Evolutionary conservation across 805 yeast genomes (phyloP).

Genomic region (Candida montana): DNA sequence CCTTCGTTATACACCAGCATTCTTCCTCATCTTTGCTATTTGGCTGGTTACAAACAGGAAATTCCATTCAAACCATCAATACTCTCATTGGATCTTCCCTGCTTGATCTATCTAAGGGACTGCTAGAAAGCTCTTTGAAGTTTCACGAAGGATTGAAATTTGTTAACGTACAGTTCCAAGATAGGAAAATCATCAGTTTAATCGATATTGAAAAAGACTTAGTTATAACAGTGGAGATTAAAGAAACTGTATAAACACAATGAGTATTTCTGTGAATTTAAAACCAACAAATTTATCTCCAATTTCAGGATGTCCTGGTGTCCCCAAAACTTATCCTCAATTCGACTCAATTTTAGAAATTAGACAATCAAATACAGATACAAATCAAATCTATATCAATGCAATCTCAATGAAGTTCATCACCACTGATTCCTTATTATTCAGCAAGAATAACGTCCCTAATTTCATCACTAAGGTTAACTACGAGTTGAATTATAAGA

Average conservation of each 20-base stretch:
- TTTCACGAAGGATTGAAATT: slow-evolving; percentile 2
- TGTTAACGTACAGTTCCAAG: slow-evolving; percentile 4
- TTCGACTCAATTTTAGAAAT: slow-evolving; percentile 52
- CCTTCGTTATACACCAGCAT: slow-evolving; percentile 2
- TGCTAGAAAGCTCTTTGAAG: background rate
- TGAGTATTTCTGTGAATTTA: slow-evolving; percentile 26
- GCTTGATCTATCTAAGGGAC: background rate
- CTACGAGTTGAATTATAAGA: slow-evolving; percentile 31
- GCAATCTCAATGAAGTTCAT: slow-evolving; percentile 43
- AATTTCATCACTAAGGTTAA: slow-evolving; percentile 26
- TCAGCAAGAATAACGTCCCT: slow-evolving; percentile 33
- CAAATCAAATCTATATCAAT: slow-evolving; percentile 38
- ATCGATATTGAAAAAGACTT: slow-evolving; percentile 8
- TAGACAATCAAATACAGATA: slow-evolving; percentile 41
- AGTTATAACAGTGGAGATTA: slow-evolving; percentile 5
- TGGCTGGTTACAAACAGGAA: slow-evolving; percentile 6
- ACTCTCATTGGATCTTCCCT: background rate
- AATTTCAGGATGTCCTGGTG: slow-evolving; percentile 65
- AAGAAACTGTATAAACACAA: slow-evolving; percentile 1
- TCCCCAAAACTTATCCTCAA: slow-evolving; percentile 55
- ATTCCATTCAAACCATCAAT: background rate
- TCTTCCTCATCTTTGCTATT: slow-evolving; percentile 14
- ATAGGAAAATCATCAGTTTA: slow-evolving; percentile 3
- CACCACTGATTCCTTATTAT: slow-evolving; percentile 44
- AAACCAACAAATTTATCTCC: slow-evolving; percentile 49